Base-by-base conservation (phyloP, 306 rosid species). In the Hippophae gyantsensis region DNA sequence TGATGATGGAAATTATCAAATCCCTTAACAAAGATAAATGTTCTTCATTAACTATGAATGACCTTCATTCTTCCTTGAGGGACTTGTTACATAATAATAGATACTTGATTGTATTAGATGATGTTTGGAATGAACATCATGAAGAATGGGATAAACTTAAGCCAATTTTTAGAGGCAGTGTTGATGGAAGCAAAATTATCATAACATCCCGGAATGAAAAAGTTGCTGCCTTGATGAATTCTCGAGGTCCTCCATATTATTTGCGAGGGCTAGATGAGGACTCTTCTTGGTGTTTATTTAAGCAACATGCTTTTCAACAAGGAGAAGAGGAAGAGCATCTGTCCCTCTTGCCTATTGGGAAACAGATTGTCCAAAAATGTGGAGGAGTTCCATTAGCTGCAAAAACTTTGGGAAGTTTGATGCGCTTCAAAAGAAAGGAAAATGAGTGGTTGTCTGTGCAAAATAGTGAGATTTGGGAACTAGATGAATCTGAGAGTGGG, bases 371-470 rank as follows among this genome's bases (percentile, higher is more conserved):
- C 5, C 11, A 44, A 32, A 70, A 56, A 41, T 48, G 64, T 32
- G 26, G 57, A 26, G 74, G 74, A n/a, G 13, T 70, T 3, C 58
- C 74, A 3, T 26, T 62, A 43, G 60, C 74, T 4, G 62, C 51
- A 50, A 70, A 70, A 56, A 13, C 54, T 1, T 57, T 62, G 52
- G 74, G 69, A 13, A 58, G 68, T 26, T 11, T 50, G 1, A 1
- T 70, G 52, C 13, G 32, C 4, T 51, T 40, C 7, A 43, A 62
- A 56, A 8, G 52, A 56, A 43, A 27, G 9, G 54, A 1, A 42
- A 5, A 7, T 0, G 48, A 62, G 43, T 70, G 68, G 74, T 1
- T 7, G 9, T 13, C 9, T 8, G 13, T 70, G 42, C 57, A 10
- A 54, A 44, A 48, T 2, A 49, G 74, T 49, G 74, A 62, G 3